Base-by-base conservation (phyloP, 2,329 filamentous ascomycete species). In the Ambrosiella beaveri region DNA sequence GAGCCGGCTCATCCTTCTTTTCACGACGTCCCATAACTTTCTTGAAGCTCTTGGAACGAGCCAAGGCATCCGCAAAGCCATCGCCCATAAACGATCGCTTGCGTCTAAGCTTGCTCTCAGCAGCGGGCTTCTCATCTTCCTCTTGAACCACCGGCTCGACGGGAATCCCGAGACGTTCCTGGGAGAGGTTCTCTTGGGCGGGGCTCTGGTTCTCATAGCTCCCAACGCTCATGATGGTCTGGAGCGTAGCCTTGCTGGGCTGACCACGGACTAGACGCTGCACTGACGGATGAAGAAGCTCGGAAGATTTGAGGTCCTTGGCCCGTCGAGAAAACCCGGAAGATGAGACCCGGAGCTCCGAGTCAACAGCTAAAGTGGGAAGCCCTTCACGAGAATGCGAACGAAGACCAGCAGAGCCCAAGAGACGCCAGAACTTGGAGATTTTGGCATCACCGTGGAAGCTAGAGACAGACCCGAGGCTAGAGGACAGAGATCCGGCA, bases 201-300 rank as follows among this genome's bases (percentile, higher is more conserved):
- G 57, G 38, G 56, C 56, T 13, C n/a, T 64, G 61, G 37, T 57
- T 60, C 27, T 75, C 73, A 15, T 71, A 65, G 54, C 74, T 77
- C 5, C 71, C 74, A 7, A 76, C 74, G 60, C 75, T 77, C 56
- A 77, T 64, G 15, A 77, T 76, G 1, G 74, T 77, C 56, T 73
- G 73, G 35, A 77, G 64, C 0, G 73, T 75, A 35, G 76, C 74
- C 62, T 71, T 71, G 63, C 72, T 76, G n/a, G 68, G 63, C 38
- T 73, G 70, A 0, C 67, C 65, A 50, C 68, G 71, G 51, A 74
- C 64, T 9, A 71, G 62, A 45, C 68, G 69, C 61, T 70, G 52
- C 1, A 60, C 56, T 19, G 56, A 58, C 3, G 59, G 69, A 66
- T 12, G 67, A 64, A 54, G 67, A 64, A 0, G 70, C 66, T 11